Evolutionary conservation across 495 filamentous ascomycete species (phyloP).

Genomic region (Amphirosellinia nigrospora): DNA sequence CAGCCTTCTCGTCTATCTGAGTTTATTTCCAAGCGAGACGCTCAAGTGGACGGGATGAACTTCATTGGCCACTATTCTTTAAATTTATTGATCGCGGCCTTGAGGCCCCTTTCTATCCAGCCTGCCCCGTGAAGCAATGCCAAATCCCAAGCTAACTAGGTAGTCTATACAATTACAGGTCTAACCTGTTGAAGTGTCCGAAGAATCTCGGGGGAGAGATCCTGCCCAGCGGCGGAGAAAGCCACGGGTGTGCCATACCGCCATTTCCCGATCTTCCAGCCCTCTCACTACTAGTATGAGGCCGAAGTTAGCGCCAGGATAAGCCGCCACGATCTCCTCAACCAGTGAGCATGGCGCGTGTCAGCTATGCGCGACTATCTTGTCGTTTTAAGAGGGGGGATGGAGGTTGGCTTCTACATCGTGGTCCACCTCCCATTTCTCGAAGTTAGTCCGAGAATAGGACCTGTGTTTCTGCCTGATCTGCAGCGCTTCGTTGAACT

Average conservation of each 20-base stretch:
- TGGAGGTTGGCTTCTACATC: constrained; percentile 23
- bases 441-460: constrained; percentile 21
- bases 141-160: constrained; percentile 12
- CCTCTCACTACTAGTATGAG: constrained; percentile 39
- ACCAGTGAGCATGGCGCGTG: constrained; percentile 39
- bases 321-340: constrained; percentile 42
- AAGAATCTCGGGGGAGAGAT: constrained; percentile 12
- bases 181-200: constrained; percentile 3
- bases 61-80: background rate
- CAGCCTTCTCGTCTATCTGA: constrained; percentile 19
- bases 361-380: background rate
- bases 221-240: background rate
- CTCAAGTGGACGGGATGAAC: background rate
- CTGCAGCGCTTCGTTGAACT: constrained; percentile 11
- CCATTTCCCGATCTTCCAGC: constrained; percentile 41
- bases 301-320: constrained; percentile 47
- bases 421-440: constrained; percentile 18
- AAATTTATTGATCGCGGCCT: constrained; percentile 12
- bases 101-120: constrained; percentile 4
- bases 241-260: constrained; percentile 24
- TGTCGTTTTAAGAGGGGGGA: background rate
- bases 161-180: background rate
- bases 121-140: constrained; percentile 14
- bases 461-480: background rate
- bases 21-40: constrained; percentile 19